phyloP scores from a whole-genome alignment of 805 yeast genomes.

The Metschnikowia lachancei region DNA sequence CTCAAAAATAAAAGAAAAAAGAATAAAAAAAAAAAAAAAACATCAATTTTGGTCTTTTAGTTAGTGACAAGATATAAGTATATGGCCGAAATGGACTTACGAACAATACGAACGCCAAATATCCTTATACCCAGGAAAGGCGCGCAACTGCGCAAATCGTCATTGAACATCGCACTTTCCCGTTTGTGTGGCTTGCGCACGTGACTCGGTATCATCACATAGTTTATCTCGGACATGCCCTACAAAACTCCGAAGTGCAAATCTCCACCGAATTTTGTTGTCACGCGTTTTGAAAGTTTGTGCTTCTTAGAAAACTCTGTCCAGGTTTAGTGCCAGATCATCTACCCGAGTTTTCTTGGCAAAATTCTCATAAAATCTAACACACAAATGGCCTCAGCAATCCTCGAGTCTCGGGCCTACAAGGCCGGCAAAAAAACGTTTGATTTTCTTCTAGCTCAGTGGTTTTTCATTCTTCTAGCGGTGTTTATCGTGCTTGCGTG shows the following conservation, averaged over 20 bases:
- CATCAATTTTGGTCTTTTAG: no score
- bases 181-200: background rate
- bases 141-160: no score
- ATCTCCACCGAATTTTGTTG: background rate
- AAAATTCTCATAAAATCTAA: no score
- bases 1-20: no score
- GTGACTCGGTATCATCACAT: background rate
- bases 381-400: constrained; percentile 2
- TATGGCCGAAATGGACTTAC: no score
- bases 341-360: background rate
- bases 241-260: background rate
- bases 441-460: constrained; percentile 45
- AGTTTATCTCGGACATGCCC: background rate
- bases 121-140: no score
- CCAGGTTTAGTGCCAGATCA: no score
- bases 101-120: no score
- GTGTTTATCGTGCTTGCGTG: constrained; percentile 72
- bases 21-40: no score
- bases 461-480: constrained; percentile 77
- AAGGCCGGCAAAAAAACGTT: constrained; percentile 16
- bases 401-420: constrained; percentile 4
- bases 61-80: no score
- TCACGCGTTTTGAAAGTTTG: background rate
- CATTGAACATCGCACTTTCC: no score
- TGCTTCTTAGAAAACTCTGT: no score